A percentile compares a stretch with the other conserved stretches of the same genome.
These are phyloP conservation scores for Tetraselmis chui DNA, from an alignment of 139 green algal genomes.

Conservation along the genomic window DNA sequence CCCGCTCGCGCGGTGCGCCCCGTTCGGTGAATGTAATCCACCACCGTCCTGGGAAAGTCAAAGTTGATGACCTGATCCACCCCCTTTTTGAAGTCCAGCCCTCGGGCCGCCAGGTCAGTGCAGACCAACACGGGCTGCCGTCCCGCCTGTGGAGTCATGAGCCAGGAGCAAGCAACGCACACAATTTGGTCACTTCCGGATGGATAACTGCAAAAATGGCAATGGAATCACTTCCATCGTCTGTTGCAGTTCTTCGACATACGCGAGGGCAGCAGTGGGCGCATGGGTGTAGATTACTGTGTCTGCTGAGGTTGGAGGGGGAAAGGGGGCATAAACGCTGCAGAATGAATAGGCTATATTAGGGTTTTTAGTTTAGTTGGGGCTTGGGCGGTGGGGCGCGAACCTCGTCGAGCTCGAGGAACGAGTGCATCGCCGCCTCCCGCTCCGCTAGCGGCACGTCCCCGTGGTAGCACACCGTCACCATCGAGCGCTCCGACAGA, in stretches of 20 bases:
- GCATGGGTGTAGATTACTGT: not conserved
- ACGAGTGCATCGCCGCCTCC: slow-evolving; percentile 41
- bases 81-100: slow-evolving; percentile 29
- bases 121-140: slow-evolving; percentile 63
- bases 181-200: too few species aligned
- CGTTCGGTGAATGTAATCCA: slow-evolving; percentile 90
- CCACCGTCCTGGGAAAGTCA: slow-evolving; percentile 83
- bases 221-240: not conserved
- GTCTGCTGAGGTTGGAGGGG: too few species aligned
- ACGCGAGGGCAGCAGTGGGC: not conserved
- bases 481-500: slow-evolving; percentile 58
- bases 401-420: slow-evolving; percentile 24
- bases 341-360: too few species aligned
- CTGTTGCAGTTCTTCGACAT: not conserved
- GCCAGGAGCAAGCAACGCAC: too few species aligned
- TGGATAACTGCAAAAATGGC: too few species aligned
- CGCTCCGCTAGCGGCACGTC: slow-evolving; percentile 45
- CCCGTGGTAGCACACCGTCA: slow-evolving; percentile 86
- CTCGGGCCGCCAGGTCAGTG: slow-evolving; percentile 87
- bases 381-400: not conserved
- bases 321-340: too few species aligned
- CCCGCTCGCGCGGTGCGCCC: slow-evolving; percentile 83
- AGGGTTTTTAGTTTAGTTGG: not conserved
- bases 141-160: too few species aligned
- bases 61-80: slow-evolving; percentile 83